A percentile compares a stretch with the other conserved stretches of the same genome.
These are phyloP conservation scores for Striga hermonthica DNA, from an alignment of 305 asterid species.

Conservation along the genomic window DNA sequence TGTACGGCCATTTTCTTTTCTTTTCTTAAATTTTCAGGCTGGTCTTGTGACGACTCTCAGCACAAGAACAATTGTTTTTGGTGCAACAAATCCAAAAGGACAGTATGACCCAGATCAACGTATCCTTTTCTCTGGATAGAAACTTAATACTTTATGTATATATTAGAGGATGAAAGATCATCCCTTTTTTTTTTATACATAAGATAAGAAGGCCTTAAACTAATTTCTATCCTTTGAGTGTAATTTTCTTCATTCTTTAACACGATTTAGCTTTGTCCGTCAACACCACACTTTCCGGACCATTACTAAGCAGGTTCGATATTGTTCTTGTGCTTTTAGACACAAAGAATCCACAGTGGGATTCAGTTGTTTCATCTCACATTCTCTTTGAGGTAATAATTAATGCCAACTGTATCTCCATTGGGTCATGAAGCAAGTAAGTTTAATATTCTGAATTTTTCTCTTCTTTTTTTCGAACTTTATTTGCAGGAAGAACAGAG, in stretches of 20 bases:
- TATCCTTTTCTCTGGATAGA: conserved; percentile 52
- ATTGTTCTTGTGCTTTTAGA: conserved; percentile 91
- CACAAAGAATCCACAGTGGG: conserved; percentile 96
- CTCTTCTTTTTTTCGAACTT: conserved; percentile 26
- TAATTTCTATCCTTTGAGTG: conserved; percentile 22
- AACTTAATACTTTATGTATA: conserved; percentile 13
- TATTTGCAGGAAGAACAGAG: conserved; percentile 52
- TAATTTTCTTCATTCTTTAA: conserved; percentile 36
- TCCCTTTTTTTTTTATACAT: not conserved
- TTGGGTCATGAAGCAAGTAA: conserved; percentile 27
- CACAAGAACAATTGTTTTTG: conserved; percentile 89
- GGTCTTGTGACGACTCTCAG: conserved; percentile 97
- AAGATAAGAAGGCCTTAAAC: not conserved
- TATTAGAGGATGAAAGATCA: conserved; percentile 4
- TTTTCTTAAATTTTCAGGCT: conserved; percentile 53
- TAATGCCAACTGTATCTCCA: conserved; percentile 24
- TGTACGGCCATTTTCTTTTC: conserved; percentile 14
- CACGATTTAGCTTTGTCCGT: conserved; percentile 72
- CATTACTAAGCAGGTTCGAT: conserved; percentile 91
- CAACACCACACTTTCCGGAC: conserved; percentile 96
- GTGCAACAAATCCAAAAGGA: conserved; percentile 98
- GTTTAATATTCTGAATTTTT: conserved; percentile 24
- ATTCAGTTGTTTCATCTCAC: conserved; percentile 93
- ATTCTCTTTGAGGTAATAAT: conserved; percentile 77
- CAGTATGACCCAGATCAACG: conserved; percentile 91